A percentile compares a stretch with the other conserved stretches of the same genome.
phyloP scores from a whole-genome alignment of 2,329 filamentous ascomycete genomes.

The Coleophoma cylindrospora region DNA sequence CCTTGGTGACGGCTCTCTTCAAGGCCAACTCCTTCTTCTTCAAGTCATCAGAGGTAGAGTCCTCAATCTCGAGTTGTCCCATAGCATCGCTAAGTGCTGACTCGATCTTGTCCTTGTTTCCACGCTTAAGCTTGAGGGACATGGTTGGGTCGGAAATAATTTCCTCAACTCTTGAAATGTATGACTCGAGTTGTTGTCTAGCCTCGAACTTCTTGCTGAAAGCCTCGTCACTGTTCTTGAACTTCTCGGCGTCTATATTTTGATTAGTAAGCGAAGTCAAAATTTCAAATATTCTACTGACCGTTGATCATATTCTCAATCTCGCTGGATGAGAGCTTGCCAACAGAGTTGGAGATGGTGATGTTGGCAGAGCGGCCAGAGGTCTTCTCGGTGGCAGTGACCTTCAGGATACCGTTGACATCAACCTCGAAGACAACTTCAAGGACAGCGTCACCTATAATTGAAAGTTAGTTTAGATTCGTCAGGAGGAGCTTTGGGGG shows the following conservation, averaged over 20 bases:
- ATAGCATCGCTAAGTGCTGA: constrained; percentile 94
- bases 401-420: constrained; percentile 99
- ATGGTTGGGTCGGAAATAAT: constrained; percentile 95
- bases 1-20: constrained; percentile 98
- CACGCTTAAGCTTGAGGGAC: constrained; percentile 96
- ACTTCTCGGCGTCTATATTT: constrained; percentile 79
- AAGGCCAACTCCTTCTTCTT: constrained; percentile 99
- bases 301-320: constrained; percentile 97
- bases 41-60: constrained; percentile 84
- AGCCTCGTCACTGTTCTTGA: constrained; percentile 96
- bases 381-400: constrained; percentile 98
- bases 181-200: constrained; percentile 97
- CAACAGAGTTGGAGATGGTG: constrained; percentile 98
- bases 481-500: too few relatives aligned
- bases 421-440: constrained; percentile 99
- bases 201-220: constrained; percentile 99
- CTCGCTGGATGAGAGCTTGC: constrained; percentile 90
- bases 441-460: constrained; percentile 93
- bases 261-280: constrained; percentile 10
- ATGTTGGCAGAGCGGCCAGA: constrained; percentile 98
- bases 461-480: too few relatives aligned
- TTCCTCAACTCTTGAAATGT: constrained; percentile 98
- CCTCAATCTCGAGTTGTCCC: constrained; percentile 94
- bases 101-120: constrained; percentile 99
- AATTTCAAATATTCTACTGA: constrained; percentile 31